Evolutionary conservation across 2,329 filamentous ascomycete genomes (phyloP).

Genomic region (Epichloe coenophiala): DNA sequence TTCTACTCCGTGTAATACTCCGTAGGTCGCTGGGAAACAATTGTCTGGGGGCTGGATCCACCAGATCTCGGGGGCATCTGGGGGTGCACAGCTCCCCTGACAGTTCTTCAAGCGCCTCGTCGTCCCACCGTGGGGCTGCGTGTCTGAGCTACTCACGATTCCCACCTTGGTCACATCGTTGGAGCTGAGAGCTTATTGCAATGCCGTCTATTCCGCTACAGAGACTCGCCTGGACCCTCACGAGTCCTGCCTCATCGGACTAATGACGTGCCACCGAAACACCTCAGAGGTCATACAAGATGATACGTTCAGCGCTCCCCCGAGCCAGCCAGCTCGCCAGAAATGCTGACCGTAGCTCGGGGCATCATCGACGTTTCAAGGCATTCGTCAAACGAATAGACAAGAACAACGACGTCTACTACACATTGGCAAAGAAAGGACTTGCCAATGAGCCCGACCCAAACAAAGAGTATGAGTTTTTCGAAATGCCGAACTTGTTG

Average conservation of each 20-base stretch:
- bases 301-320: conserved; percentile 8
- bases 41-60: background rate
- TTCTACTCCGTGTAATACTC: too few relatives aligned
- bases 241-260: background rate
- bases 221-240: background rate
- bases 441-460: conserved; percentile 3
- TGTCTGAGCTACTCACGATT: background rate
- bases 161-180: background rate
- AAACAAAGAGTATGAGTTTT: conserved; percentile 15
- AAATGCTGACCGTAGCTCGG: background rate
- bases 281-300: background rate
- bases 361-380: conserved; percentile 8
- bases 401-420: conserved; percentile 14
- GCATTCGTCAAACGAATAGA: conserved; percentile 12
- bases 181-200: background rate
- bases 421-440: conserved; percentile 12
- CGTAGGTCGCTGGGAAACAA: background rate
- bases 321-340: conserved; percentile 6
- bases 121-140: background rate
- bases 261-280: background rate
- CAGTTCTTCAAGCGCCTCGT: too few relatives aligned
- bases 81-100: background rate
- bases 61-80: conserved; percentile 1
- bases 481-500: conserved; percentile 28
- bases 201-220: background rate